phyloP scores from a whole-genome alignment of 202 grass and related monocot genomes.

The Setaria viridis region DNA sequence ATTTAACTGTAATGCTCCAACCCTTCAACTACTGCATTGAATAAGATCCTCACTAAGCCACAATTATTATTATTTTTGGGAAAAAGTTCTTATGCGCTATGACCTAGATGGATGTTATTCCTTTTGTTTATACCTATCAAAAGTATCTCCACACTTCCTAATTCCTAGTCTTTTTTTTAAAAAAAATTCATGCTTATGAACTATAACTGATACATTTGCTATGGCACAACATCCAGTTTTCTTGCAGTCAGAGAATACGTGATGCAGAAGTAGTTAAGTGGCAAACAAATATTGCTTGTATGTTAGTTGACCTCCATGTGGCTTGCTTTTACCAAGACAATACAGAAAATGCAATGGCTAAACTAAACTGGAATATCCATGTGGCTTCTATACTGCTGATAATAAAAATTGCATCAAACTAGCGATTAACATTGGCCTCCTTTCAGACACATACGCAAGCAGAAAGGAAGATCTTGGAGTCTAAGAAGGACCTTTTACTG shows the following conservation, averaged over 20 bases:
- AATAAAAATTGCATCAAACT: constrained; percentile 12
- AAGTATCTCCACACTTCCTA: not conserved
- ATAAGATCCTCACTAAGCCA: constrained; percentile 1
- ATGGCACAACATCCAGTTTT: not conserved
- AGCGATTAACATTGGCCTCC: not conserved
- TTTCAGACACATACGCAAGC: constrained; percentile 97
- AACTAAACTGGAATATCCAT: constrained; percentile 9
- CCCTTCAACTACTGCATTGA: not conserved
- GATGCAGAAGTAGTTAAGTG: not conserved
- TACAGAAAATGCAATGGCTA: constrained; percentile 30
- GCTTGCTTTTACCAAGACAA: constrained; percentile 7
- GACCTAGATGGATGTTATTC: not conserved
- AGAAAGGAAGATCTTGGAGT: constrained; percentile 93
- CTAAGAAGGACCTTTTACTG: constrained; percentile 75
- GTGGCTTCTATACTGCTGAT: not conserved
- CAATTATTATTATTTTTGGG: not conserved
- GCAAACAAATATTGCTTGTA: not conserved
- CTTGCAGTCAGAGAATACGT: not conserved
- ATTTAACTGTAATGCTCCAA: not conserved
- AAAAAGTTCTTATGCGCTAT: not conserved
- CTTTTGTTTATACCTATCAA: constrained; percentile 3
- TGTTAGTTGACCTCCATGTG: constrained; percentile 30
- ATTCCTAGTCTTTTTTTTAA: not conserved
- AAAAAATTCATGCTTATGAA: not conserved
- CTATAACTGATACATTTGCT: not conserved